A percentile compares a stretch with the other conserved stretches of the same genome.
phyloP scores from a whole-genome alignment of 1,139 yeast species.

The Debaryomyces sp. region DNA sequence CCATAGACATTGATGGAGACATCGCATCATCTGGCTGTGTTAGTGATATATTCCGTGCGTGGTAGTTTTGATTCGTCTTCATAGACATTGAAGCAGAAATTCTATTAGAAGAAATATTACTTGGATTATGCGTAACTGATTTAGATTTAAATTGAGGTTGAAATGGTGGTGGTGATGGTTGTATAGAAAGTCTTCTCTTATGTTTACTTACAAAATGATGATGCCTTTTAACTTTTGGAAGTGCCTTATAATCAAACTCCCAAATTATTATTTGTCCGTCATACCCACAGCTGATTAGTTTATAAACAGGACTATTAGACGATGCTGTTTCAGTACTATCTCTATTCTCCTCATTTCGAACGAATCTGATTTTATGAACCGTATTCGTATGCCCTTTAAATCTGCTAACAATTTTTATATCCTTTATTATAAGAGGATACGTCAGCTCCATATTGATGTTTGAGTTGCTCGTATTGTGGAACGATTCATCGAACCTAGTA shows the following conservation, averaged over 20 bases:
- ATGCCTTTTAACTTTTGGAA: constrained; percentile 48
- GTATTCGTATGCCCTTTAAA: constrained; percentile 73
- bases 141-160: neutral
- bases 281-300: constrained; percentile 68
- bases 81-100: constrained; percentile 8
- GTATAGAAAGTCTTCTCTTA: constrained; percentile 11
- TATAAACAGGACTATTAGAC: constrained; percentile 40
- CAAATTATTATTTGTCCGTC: constrained; percentile 71
- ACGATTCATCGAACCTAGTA: constrained; percentile 4
- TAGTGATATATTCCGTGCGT: constrained; percentile 14
- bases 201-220: constrained; percentile 1
- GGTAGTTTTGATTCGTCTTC: constrained; percentile 7
- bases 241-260: constrained; percentile 70
- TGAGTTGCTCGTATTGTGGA: constrained; percentile 4
- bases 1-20: constrained; percentile 10
- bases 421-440: constrained; percentile 44
- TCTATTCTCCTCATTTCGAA: constrained; percentile 20
- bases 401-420: constrained; percentile 47
- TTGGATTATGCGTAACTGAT: constrained; percentile 10
- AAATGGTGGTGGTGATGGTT: constrained; percentile 14
- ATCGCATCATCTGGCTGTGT: constrained; percentile 13
- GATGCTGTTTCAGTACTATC: constrained; percentile 19
- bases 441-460: constrained; percentile 7
- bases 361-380: constrained; percentile 50
- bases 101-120: constrained; percentile 13